Evolutionary conservation across 1,284 basidiomycete genomes (phyloP).

Genomic region (Ceratobasidium papillatum): DNA sequence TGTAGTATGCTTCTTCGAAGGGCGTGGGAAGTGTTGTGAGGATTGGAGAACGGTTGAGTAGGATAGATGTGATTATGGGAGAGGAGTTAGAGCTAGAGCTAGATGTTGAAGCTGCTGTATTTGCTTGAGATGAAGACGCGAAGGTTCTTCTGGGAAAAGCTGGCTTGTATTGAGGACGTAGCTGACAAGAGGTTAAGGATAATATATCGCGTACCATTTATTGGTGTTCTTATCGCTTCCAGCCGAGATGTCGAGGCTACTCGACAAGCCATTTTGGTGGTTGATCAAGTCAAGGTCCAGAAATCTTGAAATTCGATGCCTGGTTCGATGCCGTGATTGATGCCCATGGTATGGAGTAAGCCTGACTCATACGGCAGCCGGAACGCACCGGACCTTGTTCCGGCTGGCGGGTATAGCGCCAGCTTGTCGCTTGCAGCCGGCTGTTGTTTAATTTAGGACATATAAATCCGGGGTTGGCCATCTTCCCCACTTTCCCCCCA

Average conservation of each 20-base stretch:
- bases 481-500: constrained; percentile 25
- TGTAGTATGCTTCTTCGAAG: constrained; percentile 87
- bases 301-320: constrained; percentile 27
- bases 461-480: constrained; percentile 20
- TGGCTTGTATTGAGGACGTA: neutral
- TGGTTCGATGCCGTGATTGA: neutral
- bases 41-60: constrained; percentile 86
- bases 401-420: constrained; percentile 4
- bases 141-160: constrained; percentile 16
- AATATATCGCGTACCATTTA: constrained; percentile 2
- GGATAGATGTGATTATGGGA: constrained; percentile 58
- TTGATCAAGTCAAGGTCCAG: neutral
- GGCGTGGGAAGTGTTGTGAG: constrained; percentile 78
- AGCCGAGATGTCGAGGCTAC: constrained; percentile 24
- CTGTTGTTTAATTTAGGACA: constrained; percentile 2
- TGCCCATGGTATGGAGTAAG: neutral
- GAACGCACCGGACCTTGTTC: constrained; percentile 22
- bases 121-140: constrained; percentile 3
- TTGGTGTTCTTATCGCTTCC: neutral
- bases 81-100: constrained; percentile 40
- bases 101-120: neutral
- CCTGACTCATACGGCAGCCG: constrained; percentile 15
- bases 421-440: neutral
- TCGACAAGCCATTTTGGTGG: constrained; percentile 14
- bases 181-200: neutral